phyloP scores from a whole-genome alignment of 1,284 basidiomycete genomes.

The Hortiboletus rubellus region DNA sequence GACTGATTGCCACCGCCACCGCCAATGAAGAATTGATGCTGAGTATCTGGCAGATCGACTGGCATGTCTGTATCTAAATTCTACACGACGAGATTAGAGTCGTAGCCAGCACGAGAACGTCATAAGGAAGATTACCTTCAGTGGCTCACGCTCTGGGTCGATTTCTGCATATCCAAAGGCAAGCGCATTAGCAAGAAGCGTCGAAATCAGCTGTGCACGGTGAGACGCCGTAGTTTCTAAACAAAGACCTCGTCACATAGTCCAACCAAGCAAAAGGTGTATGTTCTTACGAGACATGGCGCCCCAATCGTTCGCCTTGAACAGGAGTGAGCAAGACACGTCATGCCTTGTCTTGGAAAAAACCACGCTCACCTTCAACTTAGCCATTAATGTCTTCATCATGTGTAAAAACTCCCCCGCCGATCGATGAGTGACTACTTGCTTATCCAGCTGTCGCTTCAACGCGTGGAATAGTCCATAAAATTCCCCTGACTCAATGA shows the following conservation, averaged over 20 bases:
- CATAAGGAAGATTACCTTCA: slow-evolving; percentile 42
- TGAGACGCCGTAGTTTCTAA: slow-evolving; percentile 60
- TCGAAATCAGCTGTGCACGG: slow-evolving; percentile 46
- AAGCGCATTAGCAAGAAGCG: slow-evolving; percentile 46
- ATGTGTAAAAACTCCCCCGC: slow-evolving; percentile 47
- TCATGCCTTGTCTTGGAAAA: neutral
- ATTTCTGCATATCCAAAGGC: slow-evolving; percentile 47
- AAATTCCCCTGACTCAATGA: slow-evolving; percentile 61
- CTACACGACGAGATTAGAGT: slow-evolving; percentile 27
- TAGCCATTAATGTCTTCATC: slow-evolving; percentile 55
- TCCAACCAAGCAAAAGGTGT: neutral
- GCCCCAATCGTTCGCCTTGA: slow-evolving; percentile 62
- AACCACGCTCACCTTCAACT: slow-evolving; percentile 49
- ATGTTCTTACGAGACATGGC: slow-evolving; percentile 52
- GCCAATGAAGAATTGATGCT: slow-evolving; percentile 40
- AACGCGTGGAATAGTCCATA: slow-evolving; percentile 52
- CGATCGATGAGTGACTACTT: slow-evolving; percentile 47
- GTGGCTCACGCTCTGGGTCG: slow-evolving; percentile 45
- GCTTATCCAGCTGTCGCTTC: slow-evolving; percentile 48
- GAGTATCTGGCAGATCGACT: slow-evolving; percentile 40
- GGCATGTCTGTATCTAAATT: slow-evolving; percentile 49
- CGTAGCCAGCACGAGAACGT: fast-evolving
- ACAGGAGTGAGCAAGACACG: neutral
- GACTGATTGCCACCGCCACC: slow-evolving; percentile 12
- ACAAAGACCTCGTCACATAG: neutral